Conservation (phyloP, 2,329 filamentous ascomycete species). For the Botryotinia globosa region DNA sequence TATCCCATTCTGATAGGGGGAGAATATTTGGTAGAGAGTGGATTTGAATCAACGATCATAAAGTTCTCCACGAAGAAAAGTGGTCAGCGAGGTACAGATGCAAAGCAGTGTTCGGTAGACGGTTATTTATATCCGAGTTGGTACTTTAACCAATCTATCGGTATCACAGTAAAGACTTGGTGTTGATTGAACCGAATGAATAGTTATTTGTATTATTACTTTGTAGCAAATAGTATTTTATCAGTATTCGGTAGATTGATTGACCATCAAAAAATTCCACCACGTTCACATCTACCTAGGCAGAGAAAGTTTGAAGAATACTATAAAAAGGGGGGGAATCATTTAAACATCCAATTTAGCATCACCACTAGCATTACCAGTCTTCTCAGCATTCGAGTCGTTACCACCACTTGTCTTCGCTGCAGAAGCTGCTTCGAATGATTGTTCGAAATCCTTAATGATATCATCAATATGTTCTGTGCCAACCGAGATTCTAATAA, state of each 20-base stretch:
- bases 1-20: neutral
- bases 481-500: slow-evolving; percentile 92
- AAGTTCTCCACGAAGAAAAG: neutral
- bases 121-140: neutral
- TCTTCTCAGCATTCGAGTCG: slow-evolving; percentile 27
- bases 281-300: neutral
- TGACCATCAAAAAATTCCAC: neutral
- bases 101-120: neutral
- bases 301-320: neutral
- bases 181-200: neutral
- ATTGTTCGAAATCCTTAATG: slow-evolving; percentile 91
- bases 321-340: neutral
- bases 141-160: neutral
- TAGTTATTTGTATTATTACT: neutral
- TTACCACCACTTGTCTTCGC: slow-evolving; percentile 38
- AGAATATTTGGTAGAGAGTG: neutral
- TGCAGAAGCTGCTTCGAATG: slow-evolving; percentile 63
- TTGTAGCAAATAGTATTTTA: neutral
- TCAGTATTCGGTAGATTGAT: neutral
- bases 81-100: neutral
- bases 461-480: slow-evolving; percentile 98
- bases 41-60: neutral
- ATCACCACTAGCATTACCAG: slow-evolving; percentile 27
- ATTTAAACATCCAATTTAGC: slow-evolving; percentile 35
- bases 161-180: neutral